Evolutionary conservation across 768 basidiomycete species (phyloP).

Genomic region (Podaxis sp.): DNA sequence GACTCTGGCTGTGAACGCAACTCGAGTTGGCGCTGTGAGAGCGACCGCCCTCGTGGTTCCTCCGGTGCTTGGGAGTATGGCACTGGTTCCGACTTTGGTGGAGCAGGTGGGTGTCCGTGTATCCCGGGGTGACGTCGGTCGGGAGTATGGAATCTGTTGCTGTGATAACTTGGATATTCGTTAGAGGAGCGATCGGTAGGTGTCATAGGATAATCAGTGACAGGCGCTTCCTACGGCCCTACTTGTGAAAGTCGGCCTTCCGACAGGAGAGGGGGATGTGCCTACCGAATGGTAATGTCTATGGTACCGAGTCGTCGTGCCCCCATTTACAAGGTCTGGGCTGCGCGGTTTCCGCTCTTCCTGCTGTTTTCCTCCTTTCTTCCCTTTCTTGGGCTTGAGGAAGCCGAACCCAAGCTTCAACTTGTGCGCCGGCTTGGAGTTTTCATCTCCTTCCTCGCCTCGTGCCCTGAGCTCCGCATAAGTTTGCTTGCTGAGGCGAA

Average conservation of each 20-base stretch:
- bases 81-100: background rate
- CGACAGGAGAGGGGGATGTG: background rate
- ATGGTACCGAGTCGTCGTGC: background rate
- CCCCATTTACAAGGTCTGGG: background rate
- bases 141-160: background rate
- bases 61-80: background rate
- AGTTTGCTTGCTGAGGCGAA: background rate
- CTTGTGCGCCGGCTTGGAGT: background rate
- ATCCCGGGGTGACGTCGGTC: background rate
- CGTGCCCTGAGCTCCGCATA: background rate
- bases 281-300: no score
- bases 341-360: background rate
- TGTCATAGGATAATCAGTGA: background rate
- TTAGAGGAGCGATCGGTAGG: background rate
- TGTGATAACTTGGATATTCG: background rate
- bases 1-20: background rate
- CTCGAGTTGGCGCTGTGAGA: background rate
- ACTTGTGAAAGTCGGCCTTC: background rate
- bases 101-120: background rate
- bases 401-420: background rate
- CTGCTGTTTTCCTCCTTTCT: background rate
- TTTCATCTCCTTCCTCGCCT: background rate
- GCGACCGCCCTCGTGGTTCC: background rate
- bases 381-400: background rate
- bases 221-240: background rate